A percentile compares a stretch with the other conserved stretches of the same genome.
phyloP scores from a whole-genome alignment of 2,329 filamentous ascomycete genomes.

The Rutstroemia sp. region DNA sequence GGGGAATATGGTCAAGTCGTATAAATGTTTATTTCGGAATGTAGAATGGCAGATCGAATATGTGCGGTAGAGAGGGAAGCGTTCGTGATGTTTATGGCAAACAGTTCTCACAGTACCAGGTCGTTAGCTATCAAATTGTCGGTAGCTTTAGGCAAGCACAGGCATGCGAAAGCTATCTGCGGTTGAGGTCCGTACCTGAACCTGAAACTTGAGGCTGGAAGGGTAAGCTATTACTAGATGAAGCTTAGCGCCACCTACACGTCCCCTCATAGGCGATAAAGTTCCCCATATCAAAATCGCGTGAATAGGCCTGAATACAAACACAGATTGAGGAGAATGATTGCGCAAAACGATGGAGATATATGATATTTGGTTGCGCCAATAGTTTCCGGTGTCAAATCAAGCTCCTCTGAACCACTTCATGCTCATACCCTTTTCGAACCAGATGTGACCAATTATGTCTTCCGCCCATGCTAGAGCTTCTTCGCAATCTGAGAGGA shows the following conservation, averaged over 20 bases:
- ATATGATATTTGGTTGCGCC: conserved; percentile 2
- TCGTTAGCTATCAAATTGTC: conserved; percentile 6
- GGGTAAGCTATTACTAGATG: neutral
- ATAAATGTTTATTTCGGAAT: neutral
- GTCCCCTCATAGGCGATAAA: conserved; percentile 1
- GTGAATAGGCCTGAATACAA: neutral
- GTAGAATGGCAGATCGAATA: neutral
- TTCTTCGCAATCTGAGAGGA: conserved; percentile 26
- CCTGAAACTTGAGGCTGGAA: neutral
- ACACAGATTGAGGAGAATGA: neutral
- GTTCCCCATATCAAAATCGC: conserved; percentile 7
- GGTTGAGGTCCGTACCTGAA: conserved; percentile 4
- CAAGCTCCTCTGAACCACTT: neutral
- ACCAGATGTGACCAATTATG: conserved; percentile 26
- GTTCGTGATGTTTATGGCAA: conserved; percentile 5
- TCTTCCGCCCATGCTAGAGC: conserved; percentile 28
- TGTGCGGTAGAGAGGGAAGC: neutral
- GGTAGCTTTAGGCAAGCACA: conserved; percentile 11
- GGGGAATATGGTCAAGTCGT: neutral
- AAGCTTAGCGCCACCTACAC: conserved; percentile 3
- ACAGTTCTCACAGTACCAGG: neutral
- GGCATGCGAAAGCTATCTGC: conserved; percentile 9
- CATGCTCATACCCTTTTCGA: conserved; percentile 5
- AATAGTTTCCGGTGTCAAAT: neutral
- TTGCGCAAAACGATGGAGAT: conserved; percentile 3